A percentile compares a stretch with the other conserved stretches of the same genome.
phyloP scores from a whole-genome alignment of 2,329 filamentous ascomycete genomes.

The Aspergillus costaricaensis region DNA sequence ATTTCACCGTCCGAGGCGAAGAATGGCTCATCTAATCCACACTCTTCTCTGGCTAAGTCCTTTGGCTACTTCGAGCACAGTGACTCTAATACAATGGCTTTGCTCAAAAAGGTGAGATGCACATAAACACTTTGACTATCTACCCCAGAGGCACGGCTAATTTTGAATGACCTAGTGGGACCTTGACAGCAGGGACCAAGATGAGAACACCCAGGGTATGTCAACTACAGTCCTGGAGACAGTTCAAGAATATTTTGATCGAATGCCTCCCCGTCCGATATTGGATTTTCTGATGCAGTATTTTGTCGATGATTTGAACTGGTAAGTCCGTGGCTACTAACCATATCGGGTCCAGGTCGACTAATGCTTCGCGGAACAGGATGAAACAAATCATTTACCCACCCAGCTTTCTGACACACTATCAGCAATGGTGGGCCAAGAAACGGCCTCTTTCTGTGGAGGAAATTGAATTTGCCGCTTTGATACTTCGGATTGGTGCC shows the following conservation, averaged over 20 bases:
- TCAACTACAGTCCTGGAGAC: not conserved
- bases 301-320: slow-evolving; percentile 11
- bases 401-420: slow-evolving; percentile 7
- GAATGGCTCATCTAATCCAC: not conserved
- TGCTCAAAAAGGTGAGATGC: slow-evolving; percentile 1
- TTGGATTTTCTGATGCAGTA: slow-evolving; percentile 9
- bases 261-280: slow-evolving; percentile 1
- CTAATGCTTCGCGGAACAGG: not conserved
- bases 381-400: slow-evolving; percentile 11
- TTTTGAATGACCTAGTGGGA: no score
- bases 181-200: no score
- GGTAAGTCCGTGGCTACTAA: not conserved
- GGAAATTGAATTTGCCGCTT: slow-evolving; percentile 7
- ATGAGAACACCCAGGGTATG: not conserved
- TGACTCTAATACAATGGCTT: slow-evolving; percentile 7
- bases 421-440: slow-evolving; percentile 11
- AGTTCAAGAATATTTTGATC: not conserved
- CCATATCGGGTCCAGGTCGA: no score
- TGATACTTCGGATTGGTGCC: slow-evolving; percentile 7
- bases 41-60: not conserved
- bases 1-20: not conserved
- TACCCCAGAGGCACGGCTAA: no score
- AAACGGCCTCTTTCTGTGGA: not conserved
- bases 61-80: slow-evolving; percentile 18
- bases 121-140: no score